Evolutionary conservation across 345 rosid species (phyloP).

Genomic region (Aquilaria yunnanensis): DNA sequence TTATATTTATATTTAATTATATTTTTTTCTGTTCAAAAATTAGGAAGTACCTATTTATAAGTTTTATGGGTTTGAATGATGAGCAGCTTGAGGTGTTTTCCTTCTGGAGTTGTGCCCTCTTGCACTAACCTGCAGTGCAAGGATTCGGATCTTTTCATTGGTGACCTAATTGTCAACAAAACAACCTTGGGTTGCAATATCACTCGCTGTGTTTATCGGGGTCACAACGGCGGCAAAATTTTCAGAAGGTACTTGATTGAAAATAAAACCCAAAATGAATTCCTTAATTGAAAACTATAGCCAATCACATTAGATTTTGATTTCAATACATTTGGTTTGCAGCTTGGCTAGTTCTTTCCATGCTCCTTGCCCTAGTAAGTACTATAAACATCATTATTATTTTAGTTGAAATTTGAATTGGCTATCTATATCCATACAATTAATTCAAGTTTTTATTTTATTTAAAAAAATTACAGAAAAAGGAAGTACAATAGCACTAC

Average conservation of each 20-base stretch:
- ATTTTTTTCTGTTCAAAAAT: no score
- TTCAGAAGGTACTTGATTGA: slow-evolving; percentile 12
- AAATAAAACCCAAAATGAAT: background rate
- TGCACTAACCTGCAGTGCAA: slow-evolving; percentile 21
- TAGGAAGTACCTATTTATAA: no score
- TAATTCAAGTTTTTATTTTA: background rate
- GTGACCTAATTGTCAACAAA: background rate
- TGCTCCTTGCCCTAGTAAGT: slow-evolving; percentile 12
- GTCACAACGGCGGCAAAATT: slow-evolving; percentile 20
- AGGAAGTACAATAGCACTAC: background rate
- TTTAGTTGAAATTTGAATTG: no score
- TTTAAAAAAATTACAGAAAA: background rate
- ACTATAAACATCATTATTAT: no score
- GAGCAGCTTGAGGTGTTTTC: slow-evolving; percentile 18
- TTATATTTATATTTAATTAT: no score
- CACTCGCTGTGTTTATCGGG: slow-evolving; percentile 19
- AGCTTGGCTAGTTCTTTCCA: slow-evolving; percentile 14
- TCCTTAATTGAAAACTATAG: background rate
- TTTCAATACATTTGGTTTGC: background rate
- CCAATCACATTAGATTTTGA: background rate
- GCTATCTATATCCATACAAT: no score
- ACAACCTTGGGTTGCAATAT: slow-evolving; percentile 14
- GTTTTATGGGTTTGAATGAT: no score
- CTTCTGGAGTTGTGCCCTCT: slow-evolving; percentile 7
- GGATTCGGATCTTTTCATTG: slow-evolving; percentile 21